Conservation (phyloP, 768 basidiomycete genomes). For the Heimioporus sp. region DNA sequence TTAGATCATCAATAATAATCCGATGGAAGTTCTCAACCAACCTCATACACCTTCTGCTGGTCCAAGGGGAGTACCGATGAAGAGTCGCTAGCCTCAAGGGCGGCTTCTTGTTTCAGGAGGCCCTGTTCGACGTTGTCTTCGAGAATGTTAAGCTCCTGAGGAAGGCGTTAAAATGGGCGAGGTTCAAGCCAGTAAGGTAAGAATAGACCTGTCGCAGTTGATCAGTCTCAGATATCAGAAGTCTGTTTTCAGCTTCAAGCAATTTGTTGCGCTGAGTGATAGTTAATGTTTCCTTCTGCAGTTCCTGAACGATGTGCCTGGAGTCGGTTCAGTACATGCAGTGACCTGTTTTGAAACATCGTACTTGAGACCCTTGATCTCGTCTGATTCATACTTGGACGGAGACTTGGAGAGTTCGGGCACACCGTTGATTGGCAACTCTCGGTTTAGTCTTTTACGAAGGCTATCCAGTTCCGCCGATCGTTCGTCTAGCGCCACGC, state of each 20-base stretch:
- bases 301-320: slow-evolving; percentile 85
- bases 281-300: slow-evolving; percentile 76
- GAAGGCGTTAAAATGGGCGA: not conserved
- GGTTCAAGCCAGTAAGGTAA: not conserved
- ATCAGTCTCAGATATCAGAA: slow-evolving; percentile 52
- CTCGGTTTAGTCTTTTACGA: slow-evolving; percentile 61
- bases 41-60: slow-evolving; percentile 53
- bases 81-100: slow-evolving; percentile 23
- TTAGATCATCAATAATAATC: not conserved
- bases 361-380: slow-evolving; percentile 83
- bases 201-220: slow-evolving; percentile 66
- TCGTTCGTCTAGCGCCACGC: slow-evolving; percentile 36
- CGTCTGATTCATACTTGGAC: slow-evolving; percentile 56
- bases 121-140: slow-evolving; percentile 73
- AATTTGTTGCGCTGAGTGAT: slow-evolving; percentile 62
- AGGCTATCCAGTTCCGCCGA: slow-evolving; percentile 52
- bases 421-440: slow-evolving; percentile 45
- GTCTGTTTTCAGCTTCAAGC: slow-evolving; percentile 75
- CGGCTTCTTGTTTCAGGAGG: slow-evolving; percentile 50
- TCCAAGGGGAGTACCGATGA: slow-evolving; percentile 24
- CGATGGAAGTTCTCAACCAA: slow-evolving; percentile 22
- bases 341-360: not conserved
- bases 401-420: slow-evolving; percentile 30
- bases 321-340: not conserved
- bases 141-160: slow-evolving; percentile 69